These are phyloP conservation scores for Boletus eberwhitei DNA, from an alignment of 768 basidiomycete genomes.

Conservation along the genomic window DNA sequence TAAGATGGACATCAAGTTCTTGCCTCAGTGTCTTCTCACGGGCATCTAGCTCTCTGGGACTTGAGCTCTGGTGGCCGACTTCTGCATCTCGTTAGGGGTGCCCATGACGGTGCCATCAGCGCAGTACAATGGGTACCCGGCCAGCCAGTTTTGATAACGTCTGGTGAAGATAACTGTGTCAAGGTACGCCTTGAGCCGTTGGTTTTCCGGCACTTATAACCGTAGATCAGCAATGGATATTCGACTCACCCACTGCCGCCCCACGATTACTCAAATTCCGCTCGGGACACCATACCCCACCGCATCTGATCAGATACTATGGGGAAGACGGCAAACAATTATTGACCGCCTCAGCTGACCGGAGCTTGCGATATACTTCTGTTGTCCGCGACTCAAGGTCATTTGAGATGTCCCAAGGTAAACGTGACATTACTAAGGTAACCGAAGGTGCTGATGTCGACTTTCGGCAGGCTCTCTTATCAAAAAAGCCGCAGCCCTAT, in stretches of 20 bases:
- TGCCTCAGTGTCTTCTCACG: slow-evolving; percentile 81
- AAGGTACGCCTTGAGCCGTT: slow-evolving; percentile 53
- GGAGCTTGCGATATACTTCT: slow-evolving; percentile 84
- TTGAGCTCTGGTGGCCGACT: slow-evolving; percentile 77
- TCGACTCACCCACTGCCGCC: slow-evolving; percentile 83
- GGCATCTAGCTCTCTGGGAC: slow-evolving; percentile 93
- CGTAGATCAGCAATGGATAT: slow-evolving; percentile 85
- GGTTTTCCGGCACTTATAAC: slow-evolving; percentile 3
- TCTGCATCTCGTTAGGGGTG: slow-evolving; percentile 80
- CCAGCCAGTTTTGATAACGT: slow-evolving; percentile 86
- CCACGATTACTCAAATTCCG: slow-evolving; percentile 90
- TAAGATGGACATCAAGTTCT: slow-evolving; percentile 85
- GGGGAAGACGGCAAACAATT: slow-evolving; percentile 97
- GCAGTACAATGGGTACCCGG: slow-evolving; percentile 90
- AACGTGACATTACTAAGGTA: slow-evolving; percentile 1
- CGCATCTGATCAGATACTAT: slow-evolving; percentile 90
- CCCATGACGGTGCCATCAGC: slow-evolving; percentile 83
- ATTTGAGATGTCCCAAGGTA: slow-evolving; percentile 92
- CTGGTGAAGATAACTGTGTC: slow-evolving; percentile 91
- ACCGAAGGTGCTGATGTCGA: slow-evolving; percentile 1
- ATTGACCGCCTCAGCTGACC: slow-evolving; percentile 84
- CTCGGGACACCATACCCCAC: slow-evolving; percentile 88
- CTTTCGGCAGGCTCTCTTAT: slow-evolving; percentile 64
- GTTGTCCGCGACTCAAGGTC: slow-evolving; percentile 94
- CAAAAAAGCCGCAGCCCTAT: slow-evolving; percentile 75